Percentiles rank a stretch among this genome's conserved stretches.
Evolutionary conservation across 345 rosid genomes (phyloP).

Genomic region (Durio zibethinus): DNA sequence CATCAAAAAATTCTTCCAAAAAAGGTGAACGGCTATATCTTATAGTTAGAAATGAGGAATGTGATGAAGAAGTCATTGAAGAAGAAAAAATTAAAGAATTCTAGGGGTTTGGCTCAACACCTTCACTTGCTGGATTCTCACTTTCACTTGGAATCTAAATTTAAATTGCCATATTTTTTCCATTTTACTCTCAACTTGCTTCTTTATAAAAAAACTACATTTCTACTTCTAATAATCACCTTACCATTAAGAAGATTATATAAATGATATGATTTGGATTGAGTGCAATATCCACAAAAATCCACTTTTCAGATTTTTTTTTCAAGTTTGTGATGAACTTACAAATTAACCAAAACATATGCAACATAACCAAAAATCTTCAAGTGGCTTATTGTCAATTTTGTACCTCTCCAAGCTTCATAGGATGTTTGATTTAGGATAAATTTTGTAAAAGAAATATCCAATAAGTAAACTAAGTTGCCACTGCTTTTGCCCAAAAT

Average conservation of each 20-base stretch:
- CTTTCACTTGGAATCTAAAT: neutral
- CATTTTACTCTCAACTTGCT: neutral
- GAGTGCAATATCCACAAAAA: neutral
- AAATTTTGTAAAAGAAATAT: no score
- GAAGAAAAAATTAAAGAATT: no score
- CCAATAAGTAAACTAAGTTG: neutral
- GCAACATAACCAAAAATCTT: neutral
- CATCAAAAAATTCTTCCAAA: no score
- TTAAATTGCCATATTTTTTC: neutral
- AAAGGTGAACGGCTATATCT: no score
- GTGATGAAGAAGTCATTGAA: neutral
- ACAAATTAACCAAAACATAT: neutral
- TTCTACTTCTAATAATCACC: neutral
- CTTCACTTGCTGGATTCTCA: neutral
- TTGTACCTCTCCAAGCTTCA: neutral
- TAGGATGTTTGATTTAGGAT: no score
- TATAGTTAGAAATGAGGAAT: neutral
- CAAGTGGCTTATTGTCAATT: neutral
- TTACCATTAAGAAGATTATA: neutral
- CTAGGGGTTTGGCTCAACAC: no score
- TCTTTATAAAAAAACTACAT: neutral
- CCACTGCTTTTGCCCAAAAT: neutral
- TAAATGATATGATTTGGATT: neutral
- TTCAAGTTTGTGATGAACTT: neutral
- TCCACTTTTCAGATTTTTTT: neutral